Evolutionary conservation across 768 basidiomycete genomes (phyloP).

Genomic region (Lactifluus piperatus): DNA sequence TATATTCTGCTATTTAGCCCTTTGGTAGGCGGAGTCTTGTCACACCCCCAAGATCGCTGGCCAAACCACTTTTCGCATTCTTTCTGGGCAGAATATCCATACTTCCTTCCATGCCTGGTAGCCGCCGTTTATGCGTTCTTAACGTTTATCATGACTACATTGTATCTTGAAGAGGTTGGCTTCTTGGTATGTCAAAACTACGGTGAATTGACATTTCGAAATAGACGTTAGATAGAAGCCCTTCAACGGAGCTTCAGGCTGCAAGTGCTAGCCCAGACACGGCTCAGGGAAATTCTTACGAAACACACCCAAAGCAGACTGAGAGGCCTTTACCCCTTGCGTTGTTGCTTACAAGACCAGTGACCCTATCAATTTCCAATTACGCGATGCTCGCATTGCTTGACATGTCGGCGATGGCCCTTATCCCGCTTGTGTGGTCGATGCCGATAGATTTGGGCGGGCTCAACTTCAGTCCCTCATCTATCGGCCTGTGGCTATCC

Average conservation of each 20-base stretch:
- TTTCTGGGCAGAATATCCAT: conserved; percentile 23
- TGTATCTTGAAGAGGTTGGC: conserved; percentile 11
- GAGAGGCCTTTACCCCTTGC: too few species aligned
- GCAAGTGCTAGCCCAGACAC: background rate
- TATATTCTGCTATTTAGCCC: conserved; percentile 5
- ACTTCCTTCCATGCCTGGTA: too few species aligned
- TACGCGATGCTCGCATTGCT: too few species aligned
- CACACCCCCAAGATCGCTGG: too few species aligned
- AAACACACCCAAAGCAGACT: too few species aligned
- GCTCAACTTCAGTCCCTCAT: too few species aligned
- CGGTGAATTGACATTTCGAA: background rate
- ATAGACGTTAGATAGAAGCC: background rate
- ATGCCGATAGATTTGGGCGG: conserved; percentile 36
- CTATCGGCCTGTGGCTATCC: conserved; percentile 33
- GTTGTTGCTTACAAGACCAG: too few species aligned
- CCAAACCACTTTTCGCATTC: too few species aligned
- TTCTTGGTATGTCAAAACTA: background rate
- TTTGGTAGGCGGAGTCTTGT: too few species aligned
- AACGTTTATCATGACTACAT: background rate
- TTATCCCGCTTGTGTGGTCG: conserved; percentile 40
- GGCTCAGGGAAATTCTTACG: too few species aligned
- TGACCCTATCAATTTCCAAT: too few species aligned
- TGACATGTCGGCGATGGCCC: conserved; percentile 32
- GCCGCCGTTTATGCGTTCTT: conserved; percentile 1
- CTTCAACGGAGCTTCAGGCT: background rate